Evolutionary conservation across 306 rosid species (phyloP).

Genomic region (Ormosia emarginata): DNA sequence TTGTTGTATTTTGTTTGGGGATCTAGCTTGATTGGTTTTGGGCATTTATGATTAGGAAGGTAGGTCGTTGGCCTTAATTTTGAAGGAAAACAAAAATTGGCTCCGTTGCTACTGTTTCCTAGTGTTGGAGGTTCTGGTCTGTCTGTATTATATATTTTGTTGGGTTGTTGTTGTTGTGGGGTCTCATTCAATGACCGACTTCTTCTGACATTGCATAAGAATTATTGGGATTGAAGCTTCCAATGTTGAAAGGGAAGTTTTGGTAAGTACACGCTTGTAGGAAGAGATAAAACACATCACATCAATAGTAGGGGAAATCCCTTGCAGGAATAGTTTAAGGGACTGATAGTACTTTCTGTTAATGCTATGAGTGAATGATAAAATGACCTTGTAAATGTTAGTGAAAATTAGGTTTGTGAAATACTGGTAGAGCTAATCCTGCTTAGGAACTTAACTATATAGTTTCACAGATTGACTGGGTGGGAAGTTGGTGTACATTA

Average conservation of each 20-base stretch:
- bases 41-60: conserved; percentile 23
- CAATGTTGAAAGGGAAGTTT: neutral
- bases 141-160: neutral
- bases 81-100: neutral
- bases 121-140: conserved; percentile 3
- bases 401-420: neutral
- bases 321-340: neutral
- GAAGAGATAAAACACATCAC: neutral
- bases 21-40: conserved; percentile 1
- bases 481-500: conserved; percentile 21
- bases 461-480: neutral
- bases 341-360: neutral
- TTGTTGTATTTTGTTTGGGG: neutral
- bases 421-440: neutral
- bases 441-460: neutral
- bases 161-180: conserved; percentile 31
- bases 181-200: conserved; percentile 22
- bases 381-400: neutral
- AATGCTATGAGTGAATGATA: neutral
- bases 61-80: conserved; percentile 24
- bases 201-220: conserved; percentile 17
- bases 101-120: neutral
- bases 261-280: neutral
- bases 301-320: neutral
- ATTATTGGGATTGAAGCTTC: conserved; percentile 25